Percentiles rank a stretch among this genome's conserved stretches.
phyloP scores from a whole-genome alignment of 2,329 filamentous ascomycete genomes.

The Apiospora marii region DNA sequence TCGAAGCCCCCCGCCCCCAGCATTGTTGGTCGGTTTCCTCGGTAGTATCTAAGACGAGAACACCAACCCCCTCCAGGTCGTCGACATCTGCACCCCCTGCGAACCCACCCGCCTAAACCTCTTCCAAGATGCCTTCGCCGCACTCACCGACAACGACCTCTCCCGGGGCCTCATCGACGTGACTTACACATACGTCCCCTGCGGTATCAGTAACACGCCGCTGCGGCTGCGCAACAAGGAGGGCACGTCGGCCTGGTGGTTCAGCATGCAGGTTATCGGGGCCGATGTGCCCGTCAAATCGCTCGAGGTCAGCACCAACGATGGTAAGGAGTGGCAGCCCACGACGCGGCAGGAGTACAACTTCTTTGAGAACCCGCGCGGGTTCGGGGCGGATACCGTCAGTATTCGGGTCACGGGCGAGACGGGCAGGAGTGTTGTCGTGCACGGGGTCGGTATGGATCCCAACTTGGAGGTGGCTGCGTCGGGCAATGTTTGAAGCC shows the following conservation, averaged over 20 bases:
- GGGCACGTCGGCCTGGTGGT: slow-evolving; percentile 52
- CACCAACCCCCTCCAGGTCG: slow-evolving; percentile 41
- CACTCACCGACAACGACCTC: slow-evolving; percentile 45
- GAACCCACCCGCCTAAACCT: slow-evolving; percentile 52
- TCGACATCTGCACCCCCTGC: slow-evolving; percentile 55
- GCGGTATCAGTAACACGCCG: slow-evolving; percentile 51
- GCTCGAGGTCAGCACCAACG: slow-evolving; percentile 69
- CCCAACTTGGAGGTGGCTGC: slow-evolving; percentile 33
- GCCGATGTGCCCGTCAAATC: slow-evolving; percentile 62
- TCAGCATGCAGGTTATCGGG: slow-evolving; percentile 70
- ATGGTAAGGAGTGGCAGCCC: slow-evolving; percentile 63
- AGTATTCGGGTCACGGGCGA: slow-evolving; percentile 63
- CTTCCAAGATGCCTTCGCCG: slow-evolving; percentile 51
- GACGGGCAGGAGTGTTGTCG: slow-evolving; percentile 57
- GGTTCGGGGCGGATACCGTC: slow-evolving; percentile 62
- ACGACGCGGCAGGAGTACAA: slow-evolving; percentile 64
- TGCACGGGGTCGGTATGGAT: slow-evolving; percentile 57
- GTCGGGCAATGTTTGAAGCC: slow-evolving; percentile 33
- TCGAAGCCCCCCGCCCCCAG: too few species aligned
- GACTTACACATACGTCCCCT: slow-evolving; percentile 49
- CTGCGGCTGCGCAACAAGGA: slow-evolving; percentile 53
- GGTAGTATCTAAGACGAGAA: too few species aligned
- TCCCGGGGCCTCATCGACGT: slow-evolving; percentile 49
- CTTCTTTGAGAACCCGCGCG: slow-evolving; percentile 67
- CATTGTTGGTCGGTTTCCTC: too few species aligned